Conservation (phyloP, 345 rosid genomes). For the Draba incana region DNA sequence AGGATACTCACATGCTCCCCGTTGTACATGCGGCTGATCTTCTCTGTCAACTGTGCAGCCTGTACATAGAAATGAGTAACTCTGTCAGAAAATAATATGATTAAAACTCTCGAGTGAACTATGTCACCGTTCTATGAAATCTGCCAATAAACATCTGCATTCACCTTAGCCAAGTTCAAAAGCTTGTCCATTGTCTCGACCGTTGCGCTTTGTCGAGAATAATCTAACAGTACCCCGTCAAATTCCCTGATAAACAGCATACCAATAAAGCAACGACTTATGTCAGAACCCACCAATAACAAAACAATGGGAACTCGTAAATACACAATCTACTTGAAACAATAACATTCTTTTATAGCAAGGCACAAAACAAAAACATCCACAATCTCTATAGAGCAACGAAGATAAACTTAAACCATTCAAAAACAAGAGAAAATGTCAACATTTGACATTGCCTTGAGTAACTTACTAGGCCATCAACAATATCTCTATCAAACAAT, state of each 20-base stretch:
- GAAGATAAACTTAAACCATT: background rate
- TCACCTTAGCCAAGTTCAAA: constrained; percentile 75
- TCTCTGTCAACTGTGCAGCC: constrained; percentile 76
- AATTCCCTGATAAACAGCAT: constrained; percentile 58
- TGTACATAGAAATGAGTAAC: constrained; percentile 38
- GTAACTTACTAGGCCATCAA: background rate
- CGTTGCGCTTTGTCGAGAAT: constrained; percentile 77
- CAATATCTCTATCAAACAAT: background rate
- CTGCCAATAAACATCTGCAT: constrained; percentile 14
- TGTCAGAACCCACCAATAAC: background rate
- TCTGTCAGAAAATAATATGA: background rate
- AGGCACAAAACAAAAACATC: background rate
- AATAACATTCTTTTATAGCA: background rate
- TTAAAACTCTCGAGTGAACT: background rate
- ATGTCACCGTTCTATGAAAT: background rate
- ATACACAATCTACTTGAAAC: constrained; percentile 6
- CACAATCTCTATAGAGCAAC: background rate
- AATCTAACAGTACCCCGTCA: constrained; percentile 75
- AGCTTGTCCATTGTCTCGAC: constrained; percentile 69
- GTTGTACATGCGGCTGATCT: constrained; percentile 72
- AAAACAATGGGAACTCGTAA: background rate
- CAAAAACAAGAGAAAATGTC: constrained; percentile 6
- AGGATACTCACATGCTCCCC: constrained; percentile 77
- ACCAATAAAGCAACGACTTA: constrained; percentile 12
- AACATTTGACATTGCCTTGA: background rate